Base-by-base conservation (phyloP, 2,329 filamentous ascomycete species). In the Bipolaris bicolor region DNA sequence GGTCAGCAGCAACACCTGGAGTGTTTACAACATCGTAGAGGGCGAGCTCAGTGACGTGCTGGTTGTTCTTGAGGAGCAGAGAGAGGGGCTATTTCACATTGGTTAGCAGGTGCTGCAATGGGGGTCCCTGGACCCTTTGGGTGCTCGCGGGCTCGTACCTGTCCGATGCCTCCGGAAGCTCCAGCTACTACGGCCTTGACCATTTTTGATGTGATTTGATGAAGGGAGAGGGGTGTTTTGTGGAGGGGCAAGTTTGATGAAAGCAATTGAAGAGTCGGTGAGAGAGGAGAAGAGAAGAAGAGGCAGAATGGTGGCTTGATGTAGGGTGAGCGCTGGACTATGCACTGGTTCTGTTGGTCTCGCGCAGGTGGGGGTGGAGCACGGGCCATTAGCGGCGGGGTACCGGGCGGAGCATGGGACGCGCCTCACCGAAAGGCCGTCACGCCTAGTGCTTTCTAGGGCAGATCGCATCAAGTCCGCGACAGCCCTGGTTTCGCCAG, bases 1-100 rank as follows among this genome's bases (percentile, higher is more conserved):
- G 88, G 79, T 99, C 95, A 74, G 94, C 88, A 66, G 93, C 91
- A 76, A 99, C 95, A 80, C 95, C 95, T 71, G 92, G 93, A 49
- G 92, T 96, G 86, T 98, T 97, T 80, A 98, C 94, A 68, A 99
- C 93, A 96, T 99, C 95, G 85, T 97, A 99, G 72, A 99, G 90
- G 61, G 92, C 85, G 72, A 99, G 91, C 83, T 98, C 91, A 74
- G 94, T 90, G 73, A 99, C 85, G 75, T 92, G 87, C 65, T 92
- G 90, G 76, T 85, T 91, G 68, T 90, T 87, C 87, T 99, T 99
- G 78, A 98, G 86, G 72, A 99, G 90, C 68, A 99, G 91, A 66
- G 95, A 99, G 74, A 99, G 86, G 69, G 95, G 95, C 93, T 98
- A 76, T 47, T 53, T 10, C 10, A 34, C 24, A 43, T 73, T 49